Evolutionary conservation across 2,329 filamentous ascomycete genomes (phyloP).

Genomic region (Scedosporium boydii): DNA sequence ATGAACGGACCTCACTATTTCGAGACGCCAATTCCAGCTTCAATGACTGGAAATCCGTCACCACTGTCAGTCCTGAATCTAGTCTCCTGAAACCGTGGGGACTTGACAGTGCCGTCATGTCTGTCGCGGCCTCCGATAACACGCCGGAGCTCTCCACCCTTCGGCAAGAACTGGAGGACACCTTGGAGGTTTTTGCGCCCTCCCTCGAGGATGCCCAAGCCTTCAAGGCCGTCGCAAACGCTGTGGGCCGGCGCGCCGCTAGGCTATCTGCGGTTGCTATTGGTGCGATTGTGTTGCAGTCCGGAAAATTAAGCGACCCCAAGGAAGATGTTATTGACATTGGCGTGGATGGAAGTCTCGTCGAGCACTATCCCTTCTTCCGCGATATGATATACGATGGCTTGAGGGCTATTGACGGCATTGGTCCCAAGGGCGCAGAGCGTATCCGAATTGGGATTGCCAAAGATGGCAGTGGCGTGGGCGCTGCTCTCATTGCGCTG

Average conservation of each 20-base stretch:
- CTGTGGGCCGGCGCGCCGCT: slow-evolving; percentile 81
- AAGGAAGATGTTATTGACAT: slow-evolving; percentile 72
- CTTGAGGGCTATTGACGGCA: slow-evolving; percentile 63
- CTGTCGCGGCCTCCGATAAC: slow-evolving; percentile 72
- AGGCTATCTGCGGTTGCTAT: slow-evolving; percentile 82
- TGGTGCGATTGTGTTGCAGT: slow-evolving; percentile 72
- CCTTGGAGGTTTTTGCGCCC: slow-evolving; percentile 66
- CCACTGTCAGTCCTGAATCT: slow-evolving; percentile 54
- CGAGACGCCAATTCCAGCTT: slow-evolving; percentile 61
- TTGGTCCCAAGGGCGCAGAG: slow-evolving; percentile 70
- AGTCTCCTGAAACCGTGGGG: slow-evolving; percentile 75
- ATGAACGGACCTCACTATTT: slow-evolving; percentile 62
- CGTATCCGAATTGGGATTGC: slow-evolving; percentile 90
- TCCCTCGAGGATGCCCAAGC: slow-evolving; percentile 78
- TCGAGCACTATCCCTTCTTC: slow-evolving; percentile 94
- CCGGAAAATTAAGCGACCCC: slow-evolving; percentile 55
- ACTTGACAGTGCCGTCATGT: slow-evolving; percentile 84
- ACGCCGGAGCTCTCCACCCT: slow-evolving; percentile 62
- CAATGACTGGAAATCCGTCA: slow-evolving; percentile 63
- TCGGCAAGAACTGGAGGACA: slow-evolving; percentile 67
- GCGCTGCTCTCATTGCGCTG: slow-evolving; percentile 71
- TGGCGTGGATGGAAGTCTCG: slow-evolving; percentile 86
- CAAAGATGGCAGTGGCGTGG: slow-evolving; percentile 89
- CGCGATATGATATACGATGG: slow-evolving; percentile 80
- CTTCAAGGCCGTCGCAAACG: slow-evolving; percentile 72